Conservation (phyloP, 2,329 filamentous ascomycete genomes). For the Ambrosiella cleistominuta region DNA sequence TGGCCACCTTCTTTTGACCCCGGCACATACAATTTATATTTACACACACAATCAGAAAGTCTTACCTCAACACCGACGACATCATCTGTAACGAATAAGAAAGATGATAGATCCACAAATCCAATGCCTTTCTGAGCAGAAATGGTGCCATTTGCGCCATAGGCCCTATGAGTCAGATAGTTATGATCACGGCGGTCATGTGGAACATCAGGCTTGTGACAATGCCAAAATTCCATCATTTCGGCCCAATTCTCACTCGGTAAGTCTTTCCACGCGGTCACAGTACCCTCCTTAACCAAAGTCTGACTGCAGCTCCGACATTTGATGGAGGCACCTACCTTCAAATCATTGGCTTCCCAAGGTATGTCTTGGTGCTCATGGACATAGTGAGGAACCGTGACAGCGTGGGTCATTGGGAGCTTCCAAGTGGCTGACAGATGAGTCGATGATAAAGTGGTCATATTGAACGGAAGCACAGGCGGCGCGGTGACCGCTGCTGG, state of each 20-base stretch:
- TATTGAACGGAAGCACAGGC: conserved; percentile 16
- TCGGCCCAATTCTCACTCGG: conserved; percentile 97
- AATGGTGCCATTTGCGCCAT: conserved; percentile 65
- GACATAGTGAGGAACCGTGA: conserved; percentile 16
- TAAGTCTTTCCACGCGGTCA: conserved; percentile 67
- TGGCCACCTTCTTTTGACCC: conserved; percentile 46
- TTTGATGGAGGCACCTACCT: conserved; percentile 23
- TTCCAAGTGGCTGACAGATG: conserved; percentile 33
- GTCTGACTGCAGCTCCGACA: conserved; percentile 24
- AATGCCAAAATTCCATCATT: conserved; percentile 99
- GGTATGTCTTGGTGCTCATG: conserved; percentile 27
- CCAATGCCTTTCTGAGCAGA: conserved; percentile 47
- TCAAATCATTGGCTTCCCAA: conserved; percentile 38
- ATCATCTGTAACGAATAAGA: conserved; percentile 53
- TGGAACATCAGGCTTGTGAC: conserved; percentile 68
- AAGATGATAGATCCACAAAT: conserved; percentile 64
- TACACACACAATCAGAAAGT: neutral
- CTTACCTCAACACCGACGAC: conserved; percentile 31
- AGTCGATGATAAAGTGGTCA: conserved; percentile 16
- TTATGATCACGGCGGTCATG: conserved; percentile 26
- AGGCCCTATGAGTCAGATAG: conserved; percentile 47
- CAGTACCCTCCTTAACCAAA: conserved; percentile 23
- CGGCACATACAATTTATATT: neutral
- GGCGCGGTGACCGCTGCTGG: conserved; percentile 25
- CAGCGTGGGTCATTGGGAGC: conserved; percentile 25